Evolutionary conservation across 768 basidiomycete genomes (phyloP), one percentile per base, ranked within the genome.

Genomic region (Mycena amicta): DNA sequence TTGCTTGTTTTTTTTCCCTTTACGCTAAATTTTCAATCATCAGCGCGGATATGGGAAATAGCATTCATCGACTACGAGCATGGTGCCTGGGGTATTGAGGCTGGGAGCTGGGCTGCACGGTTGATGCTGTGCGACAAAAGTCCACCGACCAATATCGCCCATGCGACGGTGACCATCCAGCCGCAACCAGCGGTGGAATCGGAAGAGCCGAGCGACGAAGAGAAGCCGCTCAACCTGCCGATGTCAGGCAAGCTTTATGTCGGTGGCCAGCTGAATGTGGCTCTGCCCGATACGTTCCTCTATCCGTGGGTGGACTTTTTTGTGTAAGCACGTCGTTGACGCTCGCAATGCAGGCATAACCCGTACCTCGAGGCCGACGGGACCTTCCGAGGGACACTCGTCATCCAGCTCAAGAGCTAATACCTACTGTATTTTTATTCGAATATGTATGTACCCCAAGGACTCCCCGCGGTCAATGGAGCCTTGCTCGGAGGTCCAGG

Each of bases 11-110:
- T 16, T 22, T 25, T 20, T 23, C 45, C 31, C 37, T 29, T 43
- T 37, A 47, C 33, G 30, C 30, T 6, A 15, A 45, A 13, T n/a
- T n/a, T n/a, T n/a, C n/a, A n/a, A n/a, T n/a, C n/a, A n/a, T n/a
- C n/a, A 79, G 77, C 71, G 20, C 72, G 77, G 2, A 66, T 78
- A 56, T 79, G 76, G 76, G 45, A 50, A 22, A 56, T 76, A 47
- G 43, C 50, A 11, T 79, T 77, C 64, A 51, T 70, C 23, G 63
- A 72, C 18, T 64, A 28, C 28, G 13, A 50, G 2, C 12, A 39
- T 3, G 18, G 18, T n/a, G 18, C 6, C 1, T 51, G 18, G 5
- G 23, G 41, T 1, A 43, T 60, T 23, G 39, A 3, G 3, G 56
- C 53, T 11, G 62, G 62, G 3, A 55, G 57, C 29, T 64, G 62